These are phyloP conservation scores for Pseudogymnoascus sp. DNA, from an alignment of 2,329 filamentous ascomycete species.

Conservation along the genomic window DNA sequence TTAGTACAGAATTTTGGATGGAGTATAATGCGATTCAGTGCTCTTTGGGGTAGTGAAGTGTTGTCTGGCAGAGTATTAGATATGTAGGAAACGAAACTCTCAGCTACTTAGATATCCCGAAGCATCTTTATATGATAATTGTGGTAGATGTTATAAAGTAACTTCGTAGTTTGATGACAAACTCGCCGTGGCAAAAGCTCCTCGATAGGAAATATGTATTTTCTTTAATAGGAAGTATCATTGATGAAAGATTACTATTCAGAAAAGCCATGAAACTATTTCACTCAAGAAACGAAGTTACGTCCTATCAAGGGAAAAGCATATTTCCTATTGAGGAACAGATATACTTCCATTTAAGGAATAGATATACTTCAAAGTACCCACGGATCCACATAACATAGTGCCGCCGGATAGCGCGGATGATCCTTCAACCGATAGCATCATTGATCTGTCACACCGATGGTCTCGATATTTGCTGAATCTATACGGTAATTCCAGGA, in stretches of 20 bases:
- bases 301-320: neutral
- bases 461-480: neutral
- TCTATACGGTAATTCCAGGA: neutral
- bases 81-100: neutral
- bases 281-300: neutral
- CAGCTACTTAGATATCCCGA: neutral
- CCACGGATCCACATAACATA: neutral
- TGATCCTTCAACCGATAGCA: neutral
- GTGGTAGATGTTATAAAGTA: neutral
- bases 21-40: neutral
- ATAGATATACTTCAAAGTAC: neutral
- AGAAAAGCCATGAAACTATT: neutral
- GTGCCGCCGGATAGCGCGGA: neutral
- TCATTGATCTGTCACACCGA: neutral
- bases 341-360: conserved; percentile 1
- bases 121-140: neutral
- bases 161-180: neutral
- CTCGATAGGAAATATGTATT: neutral
- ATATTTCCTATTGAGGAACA: neutral
- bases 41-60: neutral
- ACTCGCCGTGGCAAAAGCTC: neutral
- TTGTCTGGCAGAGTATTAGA: neutral
- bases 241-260: neutral
- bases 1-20: neutral
- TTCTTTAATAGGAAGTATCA: neutral